Evolutionary conservation across 768 basidiomycete species (phyloP).

Genomic region (Collybia mongolica): DNA sequence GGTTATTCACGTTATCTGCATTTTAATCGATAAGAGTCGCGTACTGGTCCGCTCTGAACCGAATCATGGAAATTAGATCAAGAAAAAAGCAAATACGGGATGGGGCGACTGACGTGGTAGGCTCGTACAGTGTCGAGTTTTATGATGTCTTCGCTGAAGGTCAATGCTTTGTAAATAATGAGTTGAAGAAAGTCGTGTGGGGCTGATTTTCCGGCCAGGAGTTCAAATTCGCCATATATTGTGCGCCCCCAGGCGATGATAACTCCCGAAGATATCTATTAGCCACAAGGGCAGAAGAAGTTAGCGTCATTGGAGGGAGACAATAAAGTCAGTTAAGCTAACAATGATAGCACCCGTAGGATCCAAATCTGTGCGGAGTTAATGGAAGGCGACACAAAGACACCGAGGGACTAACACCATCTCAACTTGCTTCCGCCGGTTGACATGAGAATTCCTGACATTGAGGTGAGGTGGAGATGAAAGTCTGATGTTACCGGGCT

Average conservation of each 20-base stretch:
- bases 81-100: conserved; percentile 2
- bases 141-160: conserved; percentile 83
- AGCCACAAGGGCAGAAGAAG: neutral
- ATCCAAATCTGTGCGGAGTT: conserved; percentile 55
- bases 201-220: conserved; percentile 90
- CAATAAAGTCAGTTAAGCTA: conserved; percentile 23
- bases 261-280: conserved; percentile 75
- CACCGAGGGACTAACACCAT: conserved; percentile 64
- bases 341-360: conserved; percentile 78
- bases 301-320: conserved; percentile 5
- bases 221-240: conserved; percentile 76
- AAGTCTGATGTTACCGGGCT: conserved; percentile 10
- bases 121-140: conserved; percentile 91
- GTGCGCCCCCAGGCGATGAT: conserved; percentile 78
- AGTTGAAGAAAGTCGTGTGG: conserved; percentile 89
- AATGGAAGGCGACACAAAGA: conserved; percentile 4
- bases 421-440: conserved; percentile 74
- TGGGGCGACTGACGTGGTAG: conserved; percentile 66
- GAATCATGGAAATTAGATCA: conserved; percentile 5
- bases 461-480: conserved; percentile 6
- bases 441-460: conserved; percentile 76
- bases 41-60: conserved; percentile 69
- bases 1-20: conserved; percentile 2
- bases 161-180: conserved; percentile 89
- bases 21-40: conserved; percentile 14